These are phyloP conservation scores for Petunia hybrid DNA, from an alignment of 305 asterid species.

Conservation along the genomic window DNA sequence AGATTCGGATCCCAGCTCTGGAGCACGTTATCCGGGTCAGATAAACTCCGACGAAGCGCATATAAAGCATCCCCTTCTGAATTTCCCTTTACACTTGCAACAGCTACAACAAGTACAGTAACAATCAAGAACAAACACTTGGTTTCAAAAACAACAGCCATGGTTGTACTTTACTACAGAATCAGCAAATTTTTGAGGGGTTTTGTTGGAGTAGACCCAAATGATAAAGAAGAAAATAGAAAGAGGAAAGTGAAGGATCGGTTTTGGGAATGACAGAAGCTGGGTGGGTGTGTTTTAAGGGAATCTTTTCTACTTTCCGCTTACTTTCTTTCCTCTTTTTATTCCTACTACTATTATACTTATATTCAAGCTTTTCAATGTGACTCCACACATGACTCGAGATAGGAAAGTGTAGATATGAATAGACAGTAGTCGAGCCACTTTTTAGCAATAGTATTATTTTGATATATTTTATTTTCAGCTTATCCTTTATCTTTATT, in stretches of 20 bases:
- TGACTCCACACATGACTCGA: too few species aligned
- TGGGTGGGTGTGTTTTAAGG: background rate
- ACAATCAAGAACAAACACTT: conserved; percentile 15
- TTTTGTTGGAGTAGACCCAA: background rate
- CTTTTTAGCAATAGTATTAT: too few species aligned
- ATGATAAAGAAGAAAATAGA: conserved; percentile 21
- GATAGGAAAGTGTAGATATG: too few species aligned
- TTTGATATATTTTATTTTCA: too few species aligned
- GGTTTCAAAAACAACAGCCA: background rate
- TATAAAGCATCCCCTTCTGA: conserved; percentile 94
- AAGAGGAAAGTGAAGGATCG: conserved; percentile 40
- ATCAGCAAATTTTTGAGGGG: conserved; percentile 24
- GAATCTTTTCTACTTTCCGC: conserved; percentile 27
- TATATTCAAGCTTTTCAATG: too few species aligned
- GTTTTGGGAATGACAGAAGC: conserved; percentile 47
- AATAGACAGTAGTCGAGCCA: too few species aligned
- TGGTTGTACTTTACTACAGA: conserved; percentile 10
- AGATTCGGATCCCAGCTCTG: conserved; percentile 98
- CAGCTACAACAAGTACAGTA: conserved; percentile 45
- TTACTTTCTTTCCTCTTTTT: background rate
- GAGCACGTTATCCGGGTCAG: conserved; percentile 86
- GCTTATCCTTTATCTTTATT: too few species aligned
- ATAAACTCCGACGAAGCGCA: conserved; percentile 87
- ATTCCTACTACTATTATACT: too few species aligned
- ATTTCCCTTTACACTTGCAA: conserved; percentile 60